Evolutionary conservation across 257 asterid species (phyloP).

Genomic region (Paulownia fortunei): DNA sequence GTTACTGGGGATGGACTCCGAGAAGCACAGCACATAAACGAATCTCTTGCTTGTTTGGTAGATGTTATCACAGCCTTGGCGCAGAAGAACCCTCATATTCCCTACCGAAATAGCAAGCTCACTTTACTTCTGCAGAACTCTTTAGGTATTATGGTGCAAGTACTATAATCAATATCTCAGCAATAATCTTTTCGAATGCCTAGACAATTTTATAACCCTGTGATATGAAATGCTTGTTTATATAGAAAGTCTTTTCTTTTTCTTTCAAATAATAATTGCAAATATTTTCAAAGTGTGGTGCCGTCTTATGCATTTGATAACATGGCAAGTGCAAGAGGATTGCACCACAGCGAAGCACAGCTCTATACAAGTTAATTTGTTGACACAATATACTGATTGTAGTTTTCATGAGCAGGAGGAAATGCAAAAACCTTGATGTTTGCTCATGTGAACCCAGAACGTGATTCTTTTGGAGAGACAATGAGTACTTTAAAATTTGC

Average conservation of each 20-base stretch:
- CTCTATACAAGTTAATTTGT: too few relatives aligned
- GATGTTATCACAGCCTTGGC: constrained; percentile 91
- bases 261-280: background rate
- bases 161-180: background rate
- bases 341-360: too few relatives aligned
- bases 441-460: constrained; percentile 85
- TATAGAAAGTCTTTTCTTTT: background rate
- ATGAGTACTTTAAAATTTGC: constrained; percentile 86
- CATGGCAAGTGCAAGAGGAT: background rate
- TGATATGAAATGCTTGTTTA: background rate
- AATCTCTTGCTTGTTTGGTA: constrained; percentile 83
- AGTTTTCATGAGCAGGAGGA: constrained; percentile 65
- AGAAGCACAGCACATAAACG: constrained; percentile 80
- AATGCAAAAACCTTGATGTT: constrained; percentile 86
- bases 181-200: too few relatives aligned
- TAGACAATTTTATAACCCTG: too few relatives aligned
- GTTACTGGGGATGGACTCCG: constrained; percentile 74
- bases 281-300: background rate
- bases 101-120: constrained; percentile 92
- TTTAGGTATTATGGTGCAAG: constrained; percentile 51
- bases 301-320: background rate
- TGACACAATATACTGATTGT: background rate
- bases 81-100: constrained; percentile 82
- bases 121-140: constrained; percentile 86
- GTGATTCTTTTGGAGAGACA: constrained; percentile 81